These are phyloP conservation scores for Phytopythium oedochilum DNA, from an alignment of 352 stramenopile genomes.

Conservation along the genomic window DNA sequence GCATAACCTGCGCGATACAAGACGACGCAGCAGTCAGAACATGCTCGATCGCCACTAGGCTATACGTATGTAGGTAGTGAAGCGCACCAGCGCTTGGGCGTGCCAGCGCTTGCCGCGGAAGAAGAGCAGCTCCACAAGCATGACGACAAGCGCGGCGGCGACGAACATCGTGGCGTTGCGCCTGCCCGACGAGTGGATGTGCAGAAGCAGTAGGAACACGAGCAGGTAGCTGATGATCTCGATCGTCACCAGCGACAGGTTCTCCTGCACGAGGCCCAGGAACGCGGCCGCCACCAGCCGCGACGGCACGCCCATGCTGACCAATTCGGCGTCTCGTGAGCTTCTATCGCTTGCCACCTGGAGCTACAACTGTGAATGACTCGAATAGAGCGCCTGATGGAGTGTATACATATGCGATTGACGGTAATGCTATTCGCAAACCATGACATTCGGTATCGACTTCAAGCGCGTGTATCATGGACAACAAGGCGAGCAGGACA, in stretches of 20 bases:
- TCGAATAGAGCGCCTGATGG: background rate
- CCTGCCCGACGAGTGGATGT: constrained; percentile 72
- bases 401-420: background rate
- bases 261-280: constrained; percentile 73
- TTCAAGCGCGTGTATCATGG: too few species aligned
- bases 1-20: constrained; percentile 33
- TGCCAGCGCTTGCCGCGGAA: constrained; percentile 64
- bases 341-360: background rate
- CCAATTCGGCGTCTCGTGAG: too few species aligned
- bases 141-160: constrained; percentile 40
- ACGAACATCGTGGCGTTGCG: constrained; percentile 63
- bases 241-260: constrained; percentile 62
- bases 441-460: too few species aligned
- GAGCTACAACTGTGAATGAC: background rate
- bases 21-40: too few species aligned
- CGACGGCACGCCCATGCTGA: constrained; percentile 25
- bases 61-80: background rate
- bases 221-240: constrained; percentile 54
- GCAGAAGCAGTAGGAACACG: constrained; percentile 65
- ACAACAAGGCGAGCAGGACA: too few species aligned
- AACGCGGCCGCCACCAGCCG: constrained; percentile 61
- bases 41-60: too few species aligned
- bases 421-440: background rate
- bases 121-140: constrained; percentile 61
- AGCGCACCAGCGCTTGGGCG: constrained; percentile 49